Evolutionary conservation across 495 filamentous ascomycete species (phyloP).

Genomic region (Aspergillus taichungensis): DNA sequence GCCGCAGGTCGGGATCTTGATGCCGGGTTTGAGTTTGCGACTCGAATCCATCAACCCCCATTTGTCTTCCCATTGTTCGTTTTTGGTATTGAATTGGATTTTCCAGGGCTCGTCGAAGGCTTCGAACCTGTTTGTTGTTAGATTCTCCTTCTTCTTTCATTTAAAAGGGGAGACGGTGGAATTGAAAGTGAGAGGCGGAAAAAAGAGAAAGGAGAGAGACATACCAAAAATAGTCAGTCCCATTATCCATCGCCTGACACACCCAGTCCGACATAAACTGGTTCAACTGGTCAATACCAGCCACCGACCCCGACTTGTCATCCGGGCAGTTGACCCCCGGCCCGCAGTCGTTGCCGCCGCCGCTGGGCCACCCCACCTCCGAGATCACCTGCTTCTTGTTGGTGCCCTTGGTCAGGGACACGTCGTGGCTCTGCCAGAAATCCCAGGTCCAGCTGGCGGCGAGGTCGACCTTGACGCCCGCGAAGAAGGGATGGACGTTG

Average conservation of each 20-base stretch:
- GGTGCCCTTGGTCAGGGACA: slow-evolving; percentile 47
- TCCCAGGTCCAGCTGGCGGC: slow-evolving; percentile 76
- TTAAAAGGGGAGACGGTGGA: too few species aligned
- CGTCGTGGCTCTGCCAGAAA: slow-evolving; percentile 68
- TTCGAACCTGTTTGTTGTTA: slow-evolving; percentile 54
- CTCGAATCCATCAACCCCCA: slow-evolving; percentile 90
- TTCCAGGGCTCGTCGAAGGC: slow-evolving; percentile 98
- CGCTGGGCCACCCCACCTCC: slow-evolving; percentile 88
- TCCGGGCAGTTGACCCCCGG: slow-evolving; percentile 42
- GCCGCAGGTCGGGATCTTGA: slow-evolving; percentile 83
- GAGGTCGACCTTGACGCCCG: slow-evolving; percentile 55
- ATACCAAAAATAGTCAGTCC: slow-evolving; percentile 89
- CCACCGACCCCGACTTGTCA: slow-evolving; percentile 52
- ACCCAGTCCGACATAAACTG: slow-evolving; percentile 79
- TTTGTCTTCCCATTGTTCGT: slow-evolving; percentile 85
- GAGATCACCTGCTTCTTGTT: slow-evolving; percentile 62
- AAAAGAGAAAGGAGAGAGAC: slow-evolving; percentile 15
- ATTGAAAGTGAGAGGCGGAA: too few species aligned
- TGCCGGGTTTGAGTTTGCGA: slow-evolving; percentile 73
- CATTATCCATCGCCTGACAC: slow-evolving; percentile 67
- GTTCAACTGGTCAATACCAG: slow-evolving; percentile 79
- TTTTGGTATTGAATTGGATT: slow-evolving; percentile 54
- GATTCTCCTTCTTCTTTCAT: too few species aligned
- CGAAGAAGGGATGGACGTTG: slow-evolving; percentile 97
- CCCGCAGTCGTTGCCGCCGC: slow-evolving; percentile 75